Evolutionary conservation across 2,329 filamentous ascomycete genomes (phyloP).

Genomic region (Pseudopyrenochaeta lycopersici): DNA sequence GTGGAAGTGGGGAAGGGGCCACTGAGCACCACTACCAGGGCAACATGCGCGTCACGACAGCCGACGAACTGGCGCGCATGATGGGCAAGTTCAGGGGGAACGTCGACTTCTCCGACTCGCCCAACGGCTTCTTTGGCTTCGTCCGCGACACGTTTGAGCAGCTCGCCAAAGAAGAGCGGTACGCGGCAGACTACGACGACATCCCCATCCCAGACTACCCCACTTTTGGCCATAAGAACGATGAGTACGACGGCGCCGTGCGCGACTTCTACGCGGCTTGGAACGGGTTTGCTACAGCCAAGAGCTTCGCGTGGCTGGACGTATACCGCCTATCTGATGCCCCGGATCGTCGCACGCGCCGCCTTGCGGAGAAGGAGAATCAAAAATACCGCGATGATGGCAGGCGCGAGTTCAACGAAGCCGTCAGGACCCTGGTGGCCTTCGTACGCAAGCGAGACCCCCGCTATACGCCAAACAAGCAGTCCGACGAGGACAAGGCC

Average conservation of each 20-base stretch:
- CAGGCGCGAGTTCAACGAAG: slow-evolving; percentile 89
- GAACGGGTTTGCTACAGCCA: slow-evolving; percentile 82
- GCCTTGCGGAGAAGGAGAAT: slow-evolving; percentile 96
- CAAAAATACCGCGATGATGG: slow-evolving; percentile 82
- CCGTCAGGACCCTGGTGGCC: slow-evolving; percentile 82
- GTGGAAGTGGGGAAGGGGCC: slow-evolving; percentile 62
- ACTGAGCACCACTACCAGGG: slow-evolving; percentile 67
- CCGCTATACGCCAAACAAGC: slow-evolving; percentile 78
- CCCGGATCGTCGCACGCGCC: slow-evolving; percentile 81
- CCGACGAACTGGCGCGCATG: slow-evolving; percentile 79
- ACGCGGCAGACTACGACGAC: slow-evolving; percentile 75
- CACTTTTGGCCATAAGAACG: slow-evolving; percentile 79
- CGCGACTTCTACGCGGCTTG: slow-evolving; percentile 83
- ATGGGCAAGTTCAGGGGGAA: slow-evolving; percentile 82
- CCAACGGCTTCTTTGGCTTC: slow-evolving; percentile 85
- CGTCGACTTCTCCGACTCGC: slow-evolving; percentile 81
- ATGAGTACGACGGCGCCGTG: slow-evolving; percentile 78
- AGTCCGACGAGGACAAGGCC: slow-evolving; percentile 83
- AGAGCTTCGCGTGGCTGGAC: slow-evolving; percentile 91
- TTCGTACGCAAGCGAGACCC: slow-evolving; percentile 94
- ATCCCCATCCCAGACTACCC: slow-evolving; percentile 74
- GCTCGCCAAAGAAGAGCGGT: slow-evolving; percentile 80
- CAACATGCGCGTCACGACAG: slow-evolving; percentile 78
- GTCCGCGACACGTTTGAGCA: slow-evolving; percentile 80
- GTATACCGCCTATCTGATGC: slow-evolving; percentile 84